Evolutionary conservation across 306 rosid genomes (phyloP).

Genomic region (Vigna mungo): DNA sequence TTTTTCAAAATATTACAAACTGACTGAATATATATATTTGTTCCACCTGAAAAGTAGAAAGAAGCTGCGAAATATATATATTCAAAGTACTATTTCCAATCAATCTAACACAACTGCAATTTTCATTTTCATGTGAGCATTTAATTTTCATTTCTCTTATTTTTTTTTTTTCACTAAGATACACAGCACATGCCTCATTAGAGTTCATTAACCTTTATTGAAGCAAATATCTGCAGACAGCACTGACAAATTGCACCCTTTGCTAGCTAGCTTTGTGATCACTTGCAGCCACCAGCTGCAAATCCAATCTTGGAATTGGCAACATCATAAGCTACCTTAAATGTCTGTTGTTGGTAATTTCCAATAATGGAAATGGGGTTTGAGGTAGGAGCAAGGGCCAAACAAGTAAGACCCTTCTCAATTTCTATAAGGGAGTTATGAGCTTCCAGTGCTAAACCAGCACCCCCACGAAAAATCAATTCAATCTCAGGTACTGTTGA

Average conservation of each 20-base stretch:
- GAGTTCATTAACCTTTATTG: constrained; percentile 33
- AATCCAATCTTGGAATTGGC: constrained; percentile 66
- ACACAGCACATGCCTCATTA: constrained; percentile 25
- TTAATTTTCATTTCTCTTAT: constrained; percentile 22
- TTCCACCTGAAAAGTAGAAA: too few relatives aligned
- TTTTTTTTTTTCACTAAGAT: constrained; percentile 6
- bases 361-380: constrained; percentile 56
- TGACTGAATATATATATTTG: too few relatives aligned
- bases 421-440: constrained; percentile 50
- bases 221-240: constrained; percentile 16
- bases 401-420: constrained; percentile 50
- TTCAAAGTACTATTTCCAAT: neutral
- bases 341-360: constrained; percentile 68
- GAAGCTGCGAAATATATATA: too few relatives aligned
- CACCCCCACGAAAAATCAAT: constrained; percentile 56
- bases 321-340: constrained; percentile 58
- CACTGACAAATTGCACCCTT: constrained; percentile 6
- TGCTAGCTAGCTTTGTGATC: constrained; percentile 31
- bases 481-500: constrained; percentile 49
- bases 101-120: constrained; percentile 18
- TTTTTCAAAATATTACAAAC: too few relatives aligned
- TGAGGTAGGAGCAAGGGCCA: constrained; percentile 56
- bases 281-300: constrained; percentile 65
- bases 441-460: constrained; percentile 48
- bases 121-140: constrained; percentile 25